Conservation (phyloP, 768 basidiomycete genomes). For the Mycena pura region DNA sequence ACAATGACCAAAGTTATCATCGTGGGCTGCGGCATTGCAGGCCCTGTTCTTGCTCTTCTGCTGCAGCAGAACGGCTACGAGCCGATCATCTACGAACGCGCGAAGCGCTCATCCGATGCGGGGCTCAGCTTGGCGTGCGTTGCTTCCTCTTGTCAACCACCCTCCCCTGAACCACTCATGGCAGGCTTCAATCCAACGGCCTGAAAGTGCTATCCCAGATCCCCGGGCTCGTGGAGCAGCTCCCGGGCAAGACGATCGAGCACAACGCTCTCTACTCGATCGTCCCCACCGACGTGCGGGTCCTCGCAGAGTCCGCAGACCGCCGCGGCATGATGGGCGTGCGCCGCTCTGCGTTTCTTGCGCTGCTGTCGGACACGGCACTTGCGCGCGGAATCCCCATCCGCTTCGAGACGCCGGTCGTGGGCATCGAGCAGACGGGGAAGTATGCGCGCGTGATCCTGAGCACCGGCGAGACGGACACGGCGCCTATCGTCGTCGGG, state of each 20-base stretch:
- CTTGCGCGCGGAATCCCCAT: conserved; percentile 40
- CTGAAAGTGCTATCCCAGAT: conserved; percentile 35
- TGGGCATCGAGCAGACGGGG: conserved; percentile 36
- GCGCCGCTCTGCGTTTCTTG: conserved; percentile 38
- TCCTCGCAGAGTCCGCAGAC: conserved; percentile 33
- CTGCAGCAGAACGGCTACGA: conserved; percentile 46
- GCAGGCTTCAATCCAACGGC: conserved; percentile 38
- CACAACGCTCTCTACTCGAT: conserved; percentile 23
- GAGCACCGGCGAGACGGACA: conserved; percentile 41
- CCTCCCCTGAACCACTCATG: neutral
- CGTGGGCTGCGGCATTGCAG: conserved; percentile 47
- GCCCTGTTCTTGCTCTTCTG: conserved; percentile 45
- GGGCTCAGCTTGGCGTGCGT: conserved; percentile 44
- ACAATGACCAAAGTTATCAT: conserved; percentile 41
- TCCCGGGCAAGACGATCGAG: conserved; percentile 30
- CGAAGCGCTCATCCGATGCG: conserved; percentile 20
- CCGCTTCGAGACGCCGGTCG: conserved; percentile 41
- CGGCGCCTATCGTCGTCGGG: conserved; percentile 48
- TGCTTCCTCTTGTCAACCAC: neutral
- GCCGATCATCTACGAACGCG: conserved; percentile 44
- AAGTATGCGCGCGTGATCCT: conserved; percentile 41
- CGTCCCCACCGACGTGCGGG: conserved; percentile 31
- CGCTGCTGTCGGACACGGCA: conserved; percentile 38
- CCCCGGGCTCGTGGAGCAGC: conserved; percentile 33
- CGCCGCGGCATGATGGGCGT: conserved; percentile 40